Evolutionary conservation across 2,329 filamentous ascomycete species (phyloP).

Genomic region (Tolypocladium guangdongense): DNA sequence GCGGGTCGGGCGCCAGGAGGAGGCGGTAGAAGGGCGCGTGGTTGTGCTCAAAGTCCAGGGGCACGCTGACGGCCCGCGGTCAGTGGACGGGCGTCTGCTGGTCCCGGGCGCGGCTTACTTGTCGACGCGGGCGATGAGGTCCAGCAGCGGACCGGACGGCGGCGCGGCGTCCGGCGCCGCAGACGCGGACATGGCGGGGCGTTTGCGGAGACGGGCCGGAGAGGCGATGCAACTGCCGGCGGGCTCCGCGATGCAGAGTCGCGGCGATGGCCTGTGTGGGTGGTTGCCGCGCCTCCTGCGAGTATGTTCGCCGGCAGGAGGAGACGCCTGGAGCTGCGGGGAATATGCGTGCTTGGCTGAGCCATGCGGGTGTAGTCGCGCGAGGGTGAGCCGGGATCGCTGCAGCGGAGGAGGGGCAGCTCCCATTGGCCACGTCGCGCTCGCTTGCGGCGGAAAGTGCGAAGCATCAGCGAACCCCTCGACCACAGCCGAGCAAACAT

Average conservation of each 20-base stretch:
- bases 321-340: no score
- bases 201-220: background rate
- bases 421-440: no score
- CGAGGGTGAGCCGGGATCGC: no score
- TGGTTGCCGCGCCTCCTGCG: no score
- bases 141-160: constrained; percentile 12
- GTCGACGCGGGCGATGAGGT: constrained; percentile 29
- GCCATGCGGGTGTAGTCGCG: no score
- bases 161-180: background rate
- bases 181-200: background rate
- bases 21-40: constrained; percentile 32
- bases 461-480: no score
- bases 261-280: background rate
- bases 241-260: background rate
- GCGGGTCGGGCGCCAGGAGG: constrained; percentile 30
- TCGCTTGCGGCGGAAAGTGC: no score
- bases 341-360: no score
- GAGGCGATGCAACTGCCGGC: background rate
- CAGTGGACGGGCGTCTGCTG: background rate
- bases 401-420: no score
- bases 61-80: constrained; percentile 27
- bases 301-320: no score
- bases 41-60: constrained; percentile 29
- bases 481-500: no score
- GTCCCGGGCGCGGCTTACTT: constrained; percentile 20